A percentile compares a stretch with the other conserved stretches of the same genome.
Conservation (phyloP, 1,284 basidiomycete genomes). For the Pterulicium gracile region DNA sequence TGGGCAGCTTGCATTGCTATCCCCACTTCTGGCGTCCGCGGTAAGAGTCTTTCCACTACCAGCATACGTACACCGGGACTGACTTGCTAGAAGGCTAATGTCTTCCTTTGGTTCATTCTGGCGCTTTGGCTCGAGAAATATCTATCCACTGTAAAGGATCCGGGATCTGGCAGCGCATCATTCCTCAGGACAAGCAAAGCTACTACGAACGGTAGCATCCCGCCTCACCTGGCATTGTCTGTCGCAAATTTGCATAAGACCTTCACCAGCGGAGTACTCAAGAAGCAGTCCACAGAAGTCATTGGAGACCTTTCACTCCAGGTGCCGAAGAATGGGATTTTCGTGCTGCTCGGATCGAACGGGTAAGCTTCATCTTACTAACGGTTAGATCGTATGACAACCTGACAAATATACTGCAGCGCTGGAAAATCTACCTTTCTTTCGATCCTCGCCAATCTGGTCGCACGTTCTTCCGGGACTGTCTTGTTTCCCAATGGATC, state of each 20-base stretch:
- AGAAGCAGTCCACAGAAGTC: slow-evolving; percentile 39
- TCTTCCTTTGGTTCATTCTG: slow-evolving; percentile 62
- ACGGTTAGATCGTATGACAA: too few relatives aligned
- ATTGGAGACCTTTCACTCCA: slow-evolving; percentile 53
- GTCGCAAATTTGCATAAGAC: slow-evolving; percentile 49
- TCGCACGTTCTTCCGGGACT: slow-evolving; percentile 47
- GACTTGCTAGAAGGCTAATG: slow-evolving; percentile 34
- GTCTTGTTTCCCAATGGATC: slow-evolving; percentile 53
- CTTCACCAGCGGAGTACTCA: slow-evolving; percentile 29
- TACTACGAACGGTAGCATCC: slow-evolving; percentile 13
- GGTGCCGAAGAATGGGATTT: slow-evolving; percentile 64
- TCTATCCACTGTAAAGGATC: slow-evolving; percentile 49
- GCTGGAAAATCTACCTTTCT: slow-evolving; percentile 74
- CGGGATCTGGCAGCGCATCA: slow-evolving; percentile 15
- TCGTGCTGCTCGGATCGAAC: slow-evolving; percentile 65
- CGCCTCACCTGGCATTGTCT: slow-evolving; percentile 42
- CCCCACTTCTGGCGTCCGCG: slow-evolving; percentile 46
- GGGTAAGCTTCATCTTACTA: slow-evolving; percentile 40
- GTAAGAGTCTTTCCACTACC: slow-evolving; percentile 30
- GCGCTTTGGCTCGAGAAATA: slow-evolving; percentile 47
- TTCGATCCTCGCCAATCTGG: slow-evolving; percentile 53
- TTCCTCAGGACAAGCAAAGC: slow-evolving; percentile 9
- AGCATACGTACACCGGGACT: neutral
- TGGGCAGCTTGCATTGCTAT: slow-evolving; percentile 17
- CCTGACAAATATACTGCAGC: too few relatives aligned